These are phyloP conservation scores for Lathyrus sativus DNA, from an alignment of 306 rosid species.

Conservation along the genomic window DNA sequence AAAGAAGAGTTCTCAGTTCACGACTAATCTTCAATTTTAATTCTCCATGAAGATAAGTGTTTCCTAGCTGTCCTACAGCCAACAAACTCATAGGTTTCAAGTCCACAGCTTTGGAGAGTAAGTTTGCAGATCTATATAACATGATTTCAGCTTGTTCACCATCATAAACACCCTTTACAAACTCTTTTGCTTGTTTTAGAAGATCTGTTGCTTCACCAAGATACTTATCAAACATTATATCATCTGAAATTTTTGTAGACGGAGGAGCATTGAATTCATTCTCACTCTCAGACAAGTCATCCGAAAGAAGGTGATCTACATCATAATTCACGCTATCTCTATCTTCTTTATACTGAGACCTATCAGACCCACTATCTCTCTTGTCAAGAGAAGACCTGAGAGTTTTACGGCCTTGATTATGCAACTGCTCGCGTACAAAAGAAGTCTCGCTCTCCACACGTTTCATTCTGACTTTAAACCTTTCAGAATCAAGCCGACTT, in stretches of 20 bases:
- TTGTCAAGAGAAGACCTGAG: conserved; percentile 48
- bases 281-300: conserved; percentile 47
- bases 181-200: conserved; percentile 71
- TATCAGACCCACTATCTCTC: conserved; percentile 39
- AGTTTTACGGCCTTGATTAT: conserved; percentile 43
- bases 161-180: conserved; percentile 52
- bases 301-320: conserved; percentile 33
- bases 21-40: conserved; percentile 81
- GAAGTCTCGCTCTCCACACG: conserved; percentile 61
- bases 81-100: conserved; percentile 91
- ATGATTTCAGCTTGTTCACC: conserved; percentile 71
- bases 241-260: conserved; percentile 65
- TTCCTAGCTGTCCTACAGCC: conserved; percentile 93
- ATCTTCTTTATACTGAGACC: conserved; percentile 45
- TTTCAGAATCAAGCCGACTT: conserved; percentile 55
- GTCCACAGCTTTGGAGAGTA: conserved; percentile 75
- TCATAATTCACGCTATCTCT: conserved; percentile 35
- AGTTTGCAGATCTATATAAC: conserved; percentile 65
- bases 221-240: conserved; percentile 67
- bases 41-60: conserved; percentile 94
- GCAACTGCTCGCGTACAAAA: conserved; percentile 54
- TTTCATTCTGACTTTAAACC: conserved; percentile 52
- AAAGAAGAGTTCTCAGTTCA: conserved; percentile 68
- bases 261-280: conserved; percentile 49
- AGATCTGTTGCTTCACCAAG: conserved; percentile 77